Evolutionary conservation across 331 rosid species (phyloP), one percentile per base, ranked within the genome.

Genomic region (Dryas integrifolia): DNA sequence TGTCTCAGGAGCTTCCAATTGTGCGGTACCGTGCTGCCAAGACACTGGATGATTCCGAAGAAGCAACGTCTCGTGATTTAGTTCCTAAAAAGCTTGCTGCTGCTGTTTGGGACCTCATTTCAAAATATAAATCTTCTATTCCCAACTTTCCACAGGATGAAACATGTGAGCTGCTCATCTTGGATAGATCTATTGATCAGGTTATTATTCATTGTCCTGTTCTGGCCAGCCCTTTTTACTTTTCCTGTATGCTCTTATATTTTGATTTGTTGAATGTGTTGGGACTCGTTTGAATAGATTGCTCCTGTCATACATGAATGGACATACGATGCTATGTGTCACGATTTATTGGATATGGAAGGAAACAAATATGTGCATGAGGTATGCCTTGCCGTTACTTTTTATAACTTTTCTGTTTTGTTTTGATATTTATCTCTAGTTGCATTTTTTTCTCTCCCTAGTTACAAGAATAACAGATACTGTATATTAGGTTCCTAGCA

Each of bases 261-360:
- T 81, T 80, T 62, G 51, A 80, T 53, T 41, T 77, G 35, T 74
- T 51, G 39, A 62, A 64, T 41, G 48, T 76, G 49, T 57, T 77
- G 78, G 77, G 77, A 69, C 70, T 57, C 62, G 30, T 53, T 45
- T 70, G 51, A 64, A 38, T 80, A 94, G 98, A 88, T 94, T 88
- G 96, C 98, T 81, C 97, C 98, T 72, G 79, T 89, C 58, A 91
- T 94, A 79, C 98, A 94, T 73, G 98, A 94, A 77, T 94, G 98
- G 98, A 94, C 98, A 64, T 94, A 94, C 59, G 97, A 94, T 81
- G 98, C 98, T 56, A 94, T 94, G 97, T 84, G 89, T 73, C 97
- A 84, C 56, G 98, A 94, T 82, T 79, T 94, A 81, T 77, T 94
- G 83, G 79, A 84, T 69, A 82, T 91, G 90, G 96, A 89, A 2